Evolutionary conservation across 768 basidiomycete genomes (phyloP).

Genomic region (Tylopilus balloui): DNA sequence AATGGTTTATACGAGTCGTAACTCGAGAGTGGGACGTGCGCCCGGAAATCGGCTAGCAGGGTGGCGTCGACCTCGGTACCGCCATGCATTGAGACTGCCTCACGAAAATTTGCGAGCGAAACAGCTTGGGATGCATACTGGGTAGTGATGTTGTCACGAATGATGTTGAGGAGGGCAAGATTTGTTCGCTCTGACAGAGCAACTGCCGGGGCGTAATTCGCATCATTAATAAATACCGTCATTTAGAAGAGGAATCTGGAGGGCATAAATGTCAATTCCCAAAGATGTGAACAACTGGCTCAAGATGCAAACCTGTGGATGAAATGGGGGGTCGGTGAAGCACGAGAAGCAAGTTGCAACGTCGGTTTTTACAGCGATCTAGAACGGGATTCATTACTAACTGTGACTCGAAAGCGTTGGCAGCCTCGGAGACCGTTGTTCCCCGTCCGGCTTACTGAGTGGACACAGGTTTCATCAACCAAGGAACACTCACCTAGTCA

Average conservation of each 20-base stretch:
- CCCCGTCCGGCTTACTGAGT: no score
- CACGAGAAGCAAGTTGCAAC: not conserved
- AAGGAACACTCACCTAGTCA: no score
- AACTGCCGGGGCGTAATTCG: not conserved
- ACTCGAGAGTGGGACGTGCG: constrained; percentile 4
- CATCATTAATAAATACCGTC: not conserved
- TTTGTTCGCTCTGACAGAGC: not conserved
- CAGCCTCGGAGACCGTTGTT: no score
- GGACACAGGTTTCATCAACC: no score
- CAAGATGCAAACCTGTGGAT: not conserved
- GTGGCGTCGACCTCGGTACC: constrained; percentile 1
- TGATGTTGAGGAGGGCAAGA: not conserved
- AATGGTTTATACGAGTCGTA: constrained; percentile 19
- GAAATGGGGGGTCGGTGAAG: not conserved
- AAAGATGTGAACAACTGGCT: no score
- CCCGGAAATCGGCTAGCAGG: constrained; percentile 7
- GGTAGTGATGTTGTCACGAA: constrained; percentile 8
- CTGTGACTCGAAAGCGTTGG: no score
- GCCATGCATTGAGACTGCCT: not conserved
- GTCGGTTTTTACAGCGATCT: not conserved
- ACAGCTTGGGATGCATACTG: constrained; percentile 5
- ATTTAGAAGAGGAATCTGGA: not conserved
- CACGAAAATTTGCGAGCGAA: constrained; percentile 8
- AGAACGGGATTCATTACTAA: not conserved
- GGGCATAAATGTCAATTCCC: not conserved